A percentile compares a stretch with the other conserved stretches of the same genome.
Evolutionary conservation across 345 rosid genomes (phyloP).

Genomic region (Brassica rapa): DNA sequence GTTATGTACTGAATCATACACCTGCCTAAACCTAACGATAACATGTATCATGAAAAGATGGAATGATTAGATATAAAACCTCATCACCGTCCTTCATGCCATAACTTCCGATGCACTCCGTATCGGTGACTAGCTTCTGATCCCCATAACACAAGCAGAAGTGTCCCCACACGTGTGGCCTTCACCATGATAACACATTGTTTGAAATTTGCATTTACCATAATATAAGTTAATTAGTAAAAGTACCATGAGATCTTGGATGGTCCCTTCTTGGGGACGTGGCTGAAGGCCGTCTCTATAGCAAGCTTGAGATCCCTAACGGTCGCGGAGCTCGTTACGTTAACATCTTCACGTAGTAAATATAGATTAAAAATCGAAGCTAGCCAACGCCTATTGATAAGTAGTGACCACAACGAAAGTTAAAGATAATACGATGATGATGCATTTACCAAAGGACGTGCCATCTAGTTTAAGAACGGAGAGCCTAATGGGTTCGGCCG

Average conservation of each 20-base stretch:
- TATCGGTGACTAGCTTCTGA: conserved; percentile 64
- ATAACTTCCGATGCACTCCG: conserved; percentile 53
- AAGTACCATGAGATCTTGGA: conserved; percentile 83
- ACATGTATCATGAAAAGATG: not conserved
- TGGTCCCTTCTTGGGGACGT: conserved; percentile 64
- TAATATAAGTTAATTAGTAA: too few species aligned
- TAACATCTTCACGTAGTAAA: conserved; percentile 49
- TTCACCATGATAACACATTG: conserved; percentile 28
- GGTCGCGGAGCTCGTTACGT: conserved; percentile 57
- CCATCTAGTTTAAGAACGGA: conserved; percentile 82
- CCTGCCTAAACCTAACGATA: not conserved
- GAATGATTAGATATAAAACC: conserved; percentile 38
- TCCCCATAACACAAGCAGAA: conserved; percentile 68
- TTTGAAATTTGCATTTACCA: not conserved
- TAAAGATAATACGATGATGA: not conserved
- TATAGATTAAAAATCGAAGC: not conserved
- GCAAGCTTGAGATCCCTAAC: conserved; percentile 71
- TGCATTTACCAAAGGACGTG: conserved; percentile 62
- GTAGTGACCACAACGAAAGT: not conserved
- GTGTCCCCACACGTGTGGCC: conserved; percentile 91
- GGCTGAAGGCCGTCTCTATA: conserved; percentile 66
- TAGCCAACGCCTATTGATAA: not conserved
- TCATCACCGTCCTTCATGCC: conserved; percentile 84
- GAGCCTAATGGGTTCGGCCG: conserved; percentile 70
- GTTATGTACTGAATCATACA: conserved; percentile 2